phyloP scores from a whole-genome alignment of 139 green algal genomes.

The Auxenochlorella protothecoides region DNA sequence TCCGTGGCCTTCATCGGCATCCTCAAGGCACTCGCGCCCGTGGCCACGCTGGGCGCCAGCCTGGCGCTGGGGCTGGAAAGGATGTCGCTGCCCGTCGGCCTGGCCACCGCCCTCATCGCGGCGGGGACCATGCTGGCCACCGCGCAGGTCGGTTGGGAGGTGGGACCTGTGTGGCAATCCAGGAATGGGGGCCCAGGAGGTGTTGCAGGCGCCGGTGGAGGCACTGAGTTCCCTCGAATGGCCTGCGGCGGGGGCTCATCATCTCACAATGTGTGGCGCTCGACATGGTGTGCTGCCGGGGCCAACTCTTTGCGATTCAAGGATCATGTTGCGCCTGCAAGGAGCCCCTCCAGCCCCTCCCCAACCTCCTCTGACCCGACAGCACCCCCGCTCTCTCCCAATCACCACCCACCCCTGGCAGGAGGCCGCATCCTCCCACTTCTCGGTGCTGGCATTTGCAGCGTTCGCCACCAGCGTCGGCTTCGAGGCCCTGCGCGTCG shows the following conservation, averaged over 20 bases:
- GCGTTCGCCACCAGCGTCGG: slow-evolving; percentile 15
- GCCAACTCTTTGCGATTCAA: too few relatives aligned
- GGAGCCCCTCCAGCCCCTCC: too few relatives aligned
- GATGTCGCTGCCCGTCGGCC: background rate
- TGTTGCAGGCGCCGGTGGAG: too few relatives aligned
- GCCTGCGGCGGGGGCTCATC: too few relatives aligned
- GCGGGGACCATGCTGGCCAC: slow-evolving; percentile 20
- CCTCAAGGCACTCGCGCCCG: slow-evolving; percentile 30
- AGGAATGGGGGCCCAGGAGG: too few relatives aligned
- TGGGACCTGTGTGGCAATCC: too few relatives aligned
- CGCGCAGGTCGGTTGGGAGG: background rate
- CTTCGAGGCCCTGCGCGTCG: slow-evolving; percentile 25
- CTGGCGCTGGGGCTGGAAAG: slow-evolving; percentile 16
- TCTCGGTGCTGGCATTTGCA: slow-evolving; percentile 19
- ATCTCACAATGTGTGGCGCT: too few relatives aligned
- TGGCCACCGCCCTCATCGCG: slow-evolving; percentile 21
- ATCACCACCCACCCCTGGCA: background rate
- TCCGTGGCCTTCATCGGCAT: slow-evolving; percentile 37
- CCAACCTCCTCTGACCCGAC: too few relatives aligned
- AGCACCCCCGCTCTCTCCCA: too few relatives aligned
- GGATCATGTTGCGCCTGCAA: too few relatives aligned
- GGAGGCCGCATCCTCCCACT: slow-evolving; percentile 3
- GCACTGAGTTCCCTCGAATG: too few relatives aligned
- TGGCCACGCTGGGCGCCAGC: slow-evolving; percentile 22
- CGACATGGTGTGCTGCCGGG: too few relatives aligned